Evolutionary conservation across 2,329 filamentous ascomycete species (phyloP), one percentile per base, ranked within the genome.

Genomic region (Nemania sp.): DNA sequence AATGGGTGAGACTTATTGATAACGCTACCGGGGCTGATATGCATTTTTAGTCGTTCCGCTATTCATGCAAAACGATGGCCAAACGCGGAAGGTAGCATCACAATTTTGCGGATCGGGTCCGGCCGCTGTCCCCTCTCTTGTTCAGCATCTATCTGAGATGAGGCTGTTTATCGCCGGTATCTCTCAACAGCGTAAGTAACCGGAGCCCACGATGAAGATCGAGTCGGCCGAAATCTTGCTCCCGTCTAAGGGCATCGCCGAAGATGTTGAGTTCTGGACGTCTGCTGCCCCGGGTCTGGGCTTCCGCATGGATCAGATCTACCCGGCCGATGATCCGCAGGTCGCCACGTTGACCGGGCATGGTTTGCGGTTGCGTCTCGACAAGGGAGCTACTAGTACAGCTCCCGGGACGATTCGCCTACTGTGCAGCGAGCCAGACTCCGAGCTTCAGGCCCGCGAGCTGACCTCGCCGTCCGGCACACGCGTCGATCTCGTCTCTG

Each of bases 181-280:
- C 66, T 47, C 3, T 55, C 62, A 62, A 49, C 24, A 66, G 29
- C 26, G 47, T n/a, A 60, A 62, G 47, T 15, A 57, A 62, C 27
- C 26, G 18, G 58, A 66, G 43, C 13, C 52, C 22, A 62, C 24
- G 55, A 69, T 64, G 67, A 67, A 71, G 52, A 65, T 71, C 47
- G 61, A 67, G 49, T 63, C 57, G 27, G 69, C 69, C 43, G 67
- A 71, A 62, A 67, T 71, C 41, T 32, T 71, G 20, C 67, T 71
- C 51, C 64, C 69, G n/a, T 71, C 69, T 1, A 69, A 68, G 57
- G 69, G 64, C 41, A 70, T 71, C 52, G 67, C 69, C 45, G 61
- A 69, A 41, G 69, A 71, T 62, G 62, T 71, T 32, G 67, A 67
- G 35, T 71, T 71, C 64, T 71, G 69, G 69, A 71, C 69, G 29